Evolutionary conservation across 805 yeast genomes (phyloP).

Genomic region (Priceomyces melissophilus): DNA sequence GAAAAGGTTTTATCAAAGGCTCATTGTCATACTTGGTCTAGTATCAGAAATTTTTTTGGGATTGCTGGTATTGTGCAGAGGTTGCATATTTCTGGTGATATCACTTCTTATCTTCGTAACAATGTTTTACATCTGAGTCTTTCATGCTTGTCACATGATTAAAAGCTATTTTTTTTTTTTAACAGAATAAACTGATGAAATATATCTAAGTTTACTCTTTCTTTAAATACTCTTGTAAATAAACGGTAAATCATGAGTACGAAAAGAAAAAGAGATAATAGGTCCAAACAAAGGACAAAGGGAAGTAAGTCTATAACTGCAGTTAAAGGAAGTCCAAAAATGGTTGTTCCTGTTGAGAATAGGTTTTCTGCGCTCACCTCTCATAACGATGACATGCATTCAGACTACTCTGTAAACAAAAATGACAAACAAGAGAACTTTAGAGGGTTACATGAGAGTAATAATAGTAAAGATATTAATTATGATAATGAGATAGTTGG

Average conservation of each 20-base stretch:
- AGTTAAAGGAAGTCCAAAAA: no score
- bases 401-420: slow-evolving; percentile 17
- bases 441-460: neutral
- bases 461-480: slow-evolving; percentile 1
- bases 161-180: no score
- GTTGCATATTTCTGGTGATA: no score
- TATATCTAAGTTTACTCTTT: no score
- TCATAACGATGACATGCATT: slow-evolving; percentile 19
- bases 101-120: no score
- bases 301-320: slow-evolving; percentile 8
- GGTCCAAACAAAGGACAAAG: slow-evolving; percentile 16
- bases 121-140: no score
- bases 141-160: no score
- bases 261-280: slow-evolving; percentile 23
- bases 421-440: slow-evolving; percentile 6
- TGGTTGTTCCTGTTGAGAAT: slow-evolving; percentile 16
- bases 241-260: slow-evolving; percentile 9
- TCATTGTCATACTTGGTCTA: no score
- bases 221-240: slow-evolving; percentile 1
- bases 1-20: no score
- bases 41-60: no score
- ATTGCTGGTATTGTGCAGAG: no score
- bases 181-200: no score
- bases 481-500: slow-evolving; percentile 5
- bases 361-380: slow-evolving; percentile 19